Percentiles rank a stretch among this genome's conserved stretches.
phyloP scores from a whole-genome alignment of 257 asterid genomes.

The Verbena officinalis region DNA sequence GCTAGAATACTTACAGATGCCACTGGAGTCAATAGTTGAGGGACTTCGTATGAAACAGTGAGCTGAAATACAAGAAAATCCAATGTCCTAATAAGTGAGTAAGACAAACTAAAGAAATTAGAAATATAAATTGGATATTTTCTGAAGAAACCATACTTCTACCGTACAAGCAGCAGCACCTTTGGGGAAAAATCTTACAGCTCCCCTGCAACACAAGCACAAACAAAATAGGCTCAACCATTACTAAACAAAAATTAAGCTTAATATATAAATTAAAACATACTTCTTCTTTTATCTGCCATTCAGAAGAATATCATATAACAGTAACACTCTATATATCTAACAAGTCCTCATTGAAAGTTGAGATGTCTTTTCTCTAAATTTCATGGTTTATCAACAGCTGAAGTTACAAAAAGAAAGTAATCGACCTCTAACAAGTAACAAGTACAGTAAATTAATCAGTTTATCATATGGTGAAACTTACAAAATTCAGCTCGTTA shows the following conservation, averaged over 20 bases:
- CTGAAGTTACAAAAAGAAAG: no score
- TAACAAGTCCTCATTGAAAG: slow-evolving; percentile 8
- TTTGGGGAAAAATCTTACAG: slow-evolving; percentile 86
- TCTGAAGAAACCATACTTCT: slow-evolving; percentile 59
- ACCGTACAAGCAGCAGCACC: slow-evolving; percentile 72
- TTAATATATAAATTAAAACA: neutral
- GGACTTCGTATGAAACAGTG: slow-evolving; percentile 94
- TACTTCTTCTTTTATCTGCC: neutral
- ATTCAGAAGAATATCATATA: slow-evolving; percentile 4
- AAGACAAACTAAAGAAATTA: neutral
- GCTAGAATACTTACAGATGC: slow-evolving; percentile 68
- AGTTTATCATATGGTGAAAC: no score
- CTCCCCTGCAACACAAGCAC: slow-evolving; percentile 72
- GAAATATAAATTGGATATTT: slow-evolving; percentile 19
- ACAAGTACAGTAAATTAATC: no score
- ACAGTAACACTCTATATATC: neutral
- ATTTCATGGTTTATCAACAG: no score
- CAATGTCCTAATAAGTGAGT: slow-evolving; percentile 15
- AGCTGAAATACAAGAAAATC: slow-evolving; percentile 59
- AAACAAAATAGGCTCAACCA: slow-evolving; percentile 21
- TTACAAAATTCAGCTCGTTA: neutral
- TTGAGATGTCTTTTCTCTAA: no score
- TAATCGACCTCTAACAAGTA: no score
- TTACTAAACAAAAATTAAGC: slow-evolving; percentile 3
- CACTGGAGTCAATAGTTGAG: slow-evolving; percentile 83